phyloP scores from a whole-genome alignment of 129 eudicot genomes.

The Ambrosia artemisiifolia region DNA sequence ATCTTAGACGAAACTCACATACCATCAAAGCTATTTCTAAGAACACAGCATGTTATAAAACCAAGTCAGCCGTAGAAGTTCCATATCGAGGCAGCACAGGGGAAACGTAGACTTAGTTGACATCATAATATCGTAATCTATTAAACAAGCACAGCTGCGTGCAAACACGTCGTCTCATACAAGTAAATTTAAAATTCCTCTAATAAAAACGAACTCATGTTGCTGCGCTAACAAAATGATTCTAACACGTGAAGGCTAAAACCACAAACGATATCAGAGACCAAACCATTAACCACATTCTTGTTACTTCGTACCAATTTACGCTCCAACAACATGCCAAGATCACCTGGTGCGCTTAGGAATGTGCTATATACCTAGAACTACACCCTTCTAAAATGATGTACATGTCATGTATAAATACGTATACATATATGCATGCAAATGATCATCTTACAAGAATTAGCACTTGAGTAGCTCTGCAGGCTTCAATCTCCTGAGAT shows the following conservation, averaged over 20 bases:
- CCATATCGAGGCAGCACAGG: background rate
- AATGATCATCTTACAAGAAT: constrained; percentile 12
- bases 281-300: background rate
- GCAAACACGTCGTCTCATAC: background rate
- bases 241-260: background rate
- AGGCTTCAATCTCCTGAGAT: constrained; percentile 18
- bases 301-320: background rate
- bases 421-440: background rate
- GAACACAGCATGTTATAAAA: no score
- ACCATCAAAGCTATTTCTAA: no score
- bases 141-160: background rate
- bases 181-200: background rate
- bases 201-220: background rate
- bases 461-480: constrained; percentile 29
- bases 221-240: background rate
- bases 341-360: background rate
- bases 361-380: background rate
- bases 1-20: no score
- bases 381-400: background rate
- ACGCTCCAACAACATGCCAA: background rate
- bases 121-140: background rate
- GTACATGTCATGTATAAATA: background rate
- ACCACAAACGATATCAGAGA: background rate
- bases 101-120: background rate
- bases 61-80: no score